These are phyloP conservation scores for barrel medic (Medicago truncatula) DNA, from an alignment of 306 rosid species.

Conservation along the genomic window MtrunA17r5.0-ANR NC_053043.1:49241501-49242000, in stretches of 20 bases:
- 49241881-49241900: slow-evolving; percentile 99
- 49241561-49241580: slow-evolving; percentile 10
- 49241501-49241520: slow-evolving; percentile 3
- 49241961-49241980: slow-evolving; percentile 18
- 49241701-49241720: slow-evolving; percentile 96
- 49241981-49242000: slow-evolving; percentile 18
- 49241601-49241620: neutral
- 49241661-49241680: slow-evolving; percentile 46
- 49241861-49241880: slow-evolving; percentile 92
- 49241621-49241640: too few species aligned
- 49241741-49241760: slow-evolving; percentile 89
- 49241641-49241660: slow-evolving; percentile 28
- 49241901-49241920: slow-evolving; percentile 80
- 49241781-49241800: slow-evolving; percentile 27
- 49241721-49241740: slow-evolving; percentile 98
- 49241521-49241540: slow-evolving; percentile 1
- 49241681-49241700: slow-evolving; percentile 99
- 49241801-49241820: slow-evolving; percentile 31
- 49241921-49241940: slow-evolving; percentile 96
- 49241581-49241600: slow-evolving; percentile 20
- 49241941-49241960: neutral
- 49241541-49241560: slow-evolving; percentile 9
- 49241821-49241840: slow-evolving; percentile 50
- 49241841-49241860: slow-evolving; percentile 96
- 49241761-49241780: slow-evolving; percentile 20